phyloP scores from a whole-genome alignment of 148 eudicot species.

The Rhododendron griersonianum region DNA sequence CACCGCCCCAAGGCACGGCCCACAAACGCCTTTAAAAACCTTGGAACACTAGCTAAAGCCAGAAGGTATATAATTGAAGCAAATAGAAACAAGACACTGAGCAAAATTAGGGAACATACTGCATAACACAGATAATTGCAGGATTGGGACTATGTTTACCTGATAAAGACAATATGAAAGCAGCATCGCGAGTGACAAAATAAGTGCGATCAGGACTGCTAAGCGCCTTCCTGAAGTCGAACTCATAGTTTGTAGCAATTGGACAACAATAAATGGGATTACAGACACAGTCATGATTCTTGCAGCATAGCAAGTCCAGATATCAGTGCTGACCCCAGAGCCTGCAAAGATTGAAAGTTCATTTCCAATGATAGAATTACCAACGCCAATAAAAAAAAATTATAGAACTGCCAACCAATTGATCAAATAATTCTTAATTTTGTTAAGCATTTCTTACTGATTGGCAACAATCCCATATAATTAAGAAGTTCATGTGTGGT shows the following conservation, averaged over 20 bases:
- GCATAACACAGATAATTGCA: background rate
- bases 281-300: constrained; percentile 75
- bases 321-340: constrained; percentile 79
- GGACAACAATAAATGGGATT: constrained; percentile 71
- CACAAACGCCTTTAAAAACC: too few relatives aligned
- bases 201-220: constrained; percentile 55
- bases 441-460: background rate
- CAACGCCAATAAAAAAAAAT: background rate
- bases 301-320: constrained; percentile 90
- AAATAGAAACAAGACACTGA: background rate
- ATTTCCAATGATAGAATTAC: background rate
- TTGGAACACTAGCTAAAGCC: background rate
- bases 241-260: constrained; percentile 57
- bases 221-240: constrained; percentile 58
- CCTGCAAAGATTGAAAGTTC: constrained; percentile 30
- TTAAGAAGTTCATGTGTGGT: background rate
- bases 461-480: background rate
- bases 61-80: background rate
- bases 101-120: background rate
- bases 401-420: background rate
- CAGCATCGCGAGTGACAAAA: constrained; percentile 46
- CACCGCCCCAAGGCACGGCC: too few relatives aligned
- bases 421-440: background rate
- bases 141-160: constrained; percentile 31
- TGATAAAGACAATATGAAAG: constrained; percentile 74